A percentile compares a stretch with the other conserved stretches of the same genome.
phyloP scores from a whole-genome alignment of 73 alveolate genomes.

The Blepharisma japonicum region DNA sequence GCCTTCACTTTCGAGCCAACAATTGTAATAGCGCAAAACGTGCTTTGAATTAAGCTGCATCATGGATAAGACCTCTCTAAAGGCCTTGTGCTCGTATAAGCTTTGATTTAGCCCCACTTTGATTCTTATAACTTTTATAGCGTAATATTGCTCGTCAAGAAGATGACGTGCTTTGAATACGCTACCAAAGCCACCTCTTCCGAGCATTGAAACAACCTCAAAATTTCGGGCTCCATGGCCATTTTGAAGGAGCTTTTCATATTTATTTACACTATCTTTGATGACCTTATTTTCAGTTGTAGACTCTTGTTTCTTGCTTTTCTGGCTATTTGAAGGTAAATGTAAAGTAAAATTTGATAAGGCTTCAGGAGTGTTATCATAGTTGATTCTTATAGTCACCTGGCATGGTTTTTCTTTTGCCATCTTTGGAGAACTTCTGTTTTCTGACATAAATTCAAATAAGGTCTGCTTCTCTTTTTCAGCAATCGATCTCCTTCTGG shows the following conservation, averaged over 20 bases:
- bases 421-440: too few relatives aligned
- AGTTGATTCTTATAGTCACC: too few relatives aligned
- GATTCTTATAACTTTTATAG: conserved; percentile 70
- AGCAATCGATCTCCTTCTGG: too few relatives aligned
- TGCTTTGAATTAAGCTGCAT: conserved; percentile 66
- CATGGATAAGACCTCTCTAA: conserved; percentile 75
- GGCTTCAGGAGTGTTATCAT: too few relatives aligned
- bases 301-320: too few relatives aligned
- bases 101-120: conserved; percentile 66
- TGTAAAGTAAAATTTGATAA: too few relatives aligned
- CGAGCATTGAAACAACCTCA: conserved; percentile 60
- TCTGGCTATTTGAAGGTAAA: too few relatives aligned
- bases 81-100: conserved; percentile 65
- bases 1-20: not conserved
- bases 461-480: too few relatives aligned
- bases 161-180: conserved; percentile 67
- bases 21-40: conserved; percentile 42
- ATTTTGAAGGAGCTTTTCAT: conserved; percentile 38
- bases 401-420: too few relatives aligned
- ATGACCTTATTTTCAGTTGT: too few relatives aligned
- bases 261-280: too few relatives aligned
- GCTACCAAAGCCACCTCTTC: conserved; percentile 90
- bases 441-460: too few relatives aligned
- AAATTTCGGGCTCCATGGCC: conserved; percentile 59
- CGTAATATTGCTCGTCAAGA: conserved; percentile 76